phyloP scores from a whole-genome alignment of 257 asterid species.

The Jacaranda mimosifolia region DNA sequence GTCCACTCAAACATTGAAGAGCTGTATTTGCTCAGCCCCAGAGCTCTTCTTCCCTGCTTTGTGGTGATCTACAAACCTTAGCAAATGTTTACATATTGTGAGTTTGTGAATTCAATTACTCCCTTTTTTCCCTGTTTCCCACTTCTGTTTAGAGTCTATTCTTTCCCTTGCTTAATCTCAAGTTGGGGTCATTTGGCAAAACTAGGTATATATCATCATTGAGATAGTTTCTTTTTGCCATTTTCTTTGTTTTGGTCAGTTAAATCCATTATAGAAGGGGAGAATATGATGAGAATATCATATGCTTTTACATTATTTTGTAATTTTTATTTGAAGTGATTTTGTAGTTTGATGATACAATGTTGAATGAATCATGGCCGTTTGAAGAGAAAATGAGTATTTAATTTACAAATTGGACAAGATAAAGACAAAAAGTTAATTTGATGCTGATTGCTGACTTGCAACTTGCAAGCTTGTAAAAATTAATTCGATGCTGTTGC shows the following conservation, averaged over 20 bases:
- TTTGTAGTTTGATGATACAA: background rate
- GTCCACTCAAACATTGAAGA: conserved; percentile 79
- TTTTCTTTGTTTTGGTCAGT: background rate
- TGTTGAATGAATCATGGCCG: background rate
- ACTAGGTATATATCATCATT: background rate
- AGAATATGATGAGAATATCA: background rate
- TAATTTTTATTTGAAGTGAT: background rate
- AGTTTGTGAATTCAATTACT: background rate
- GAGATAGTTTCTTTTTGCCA: background rate
- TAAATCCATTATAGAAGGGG: background rate
- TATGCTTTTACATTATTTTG: background rate
- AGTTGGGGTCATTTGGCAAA: conserved; percentile 14
- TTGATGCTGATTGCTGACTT: background rate
- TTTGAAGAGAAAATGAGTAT: background rate
- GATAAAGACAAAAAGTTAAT: background rate
- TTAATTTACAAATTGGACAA: background rate
- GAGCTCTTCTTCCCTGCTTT: conserved; percentile 95
- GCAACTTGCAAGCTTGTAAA: background rate
- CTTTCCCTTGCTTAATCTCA: conserved; percentile 7
- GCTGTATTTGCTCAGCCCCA: conserved; percentile 77
- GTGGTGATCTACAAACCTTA: conserved; percentile 75
- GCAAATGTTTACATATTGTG: background rate
- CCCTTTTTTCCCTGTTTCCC: background rate
- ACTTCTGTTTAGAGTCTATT: background rate
- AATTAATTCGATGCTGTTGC: background rate